These are phyloP conservation scores for Echria macrotheca DNA, from an alignment of 495 filamentous ascomycete genomes.

Conservation along the genomic window DNA sequence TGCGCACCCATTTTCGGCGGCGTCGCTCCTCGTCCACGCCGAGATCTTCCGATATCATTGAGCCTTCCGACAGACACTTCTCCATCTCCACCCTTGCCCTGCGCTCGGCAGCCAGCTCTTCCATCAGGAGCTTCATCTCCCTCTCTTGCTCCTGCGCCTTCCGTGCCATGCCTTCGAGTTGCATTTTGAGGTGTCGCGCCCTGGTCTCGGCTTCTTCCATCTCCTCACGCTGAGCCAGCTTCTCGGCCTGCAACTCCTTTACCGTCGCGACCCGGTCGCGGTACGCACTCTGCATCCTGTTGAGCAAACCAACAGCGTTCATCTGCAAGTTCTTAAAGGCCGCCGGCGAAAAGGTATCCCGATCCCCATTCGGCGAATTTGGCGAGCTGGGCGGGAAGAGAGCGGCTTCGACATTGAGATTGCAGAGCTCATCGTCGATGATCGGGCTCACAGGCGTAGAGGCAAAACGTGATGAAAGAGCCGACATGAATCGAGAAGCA, in stretches of 20 bases:
- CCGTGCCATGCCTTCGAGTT: conserved; percentile 72
- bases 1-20: conserved; percentile 41
- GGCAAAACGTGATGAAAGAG: conserved; percentile 37
- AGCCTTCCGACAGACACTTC: conserved; percentile 21
- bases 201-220: conserved; percentile 69
- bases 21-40: conserved; percentile 44
- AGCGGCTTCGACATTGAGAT: conserved; percentile 57
- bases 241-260: conserved; percentile 55
- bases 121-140: conserved; percentile 56
- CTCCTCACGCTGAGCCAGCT: conserved; percentile 63
- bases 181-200: conserved; percentile 58
- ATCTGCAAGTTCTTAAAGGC: conserved; percentile 65
- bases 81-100: conserved; percentile 49
- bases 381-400: conserved; percentile 48
- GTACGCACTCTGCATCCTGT: conserved; percentile 66
- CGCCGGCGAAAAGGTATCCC: conserved; percentile 54
- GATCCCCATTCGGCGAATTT: conserved; percentile 28
- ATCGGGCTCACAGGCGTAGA: conserved; percentile 22
- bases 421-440: conserved; percentile 56
- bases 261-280: conserved; percentile 55
- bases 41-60: conserved; percentile 45
- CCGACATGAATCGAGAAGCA: conserved; percentile 43
- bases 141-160: conserved; percentile 60
- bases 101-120: conserved; percentile 59
- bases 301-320: conserved; percentile 61